A percentile compares a stretch with the other conserved stretches of the same genome.
These are phyloP conservation scores for Metschnikowia hibisci DNA, from an alignment of 805 yeast species.

Conservation along the genomic window DNA sequence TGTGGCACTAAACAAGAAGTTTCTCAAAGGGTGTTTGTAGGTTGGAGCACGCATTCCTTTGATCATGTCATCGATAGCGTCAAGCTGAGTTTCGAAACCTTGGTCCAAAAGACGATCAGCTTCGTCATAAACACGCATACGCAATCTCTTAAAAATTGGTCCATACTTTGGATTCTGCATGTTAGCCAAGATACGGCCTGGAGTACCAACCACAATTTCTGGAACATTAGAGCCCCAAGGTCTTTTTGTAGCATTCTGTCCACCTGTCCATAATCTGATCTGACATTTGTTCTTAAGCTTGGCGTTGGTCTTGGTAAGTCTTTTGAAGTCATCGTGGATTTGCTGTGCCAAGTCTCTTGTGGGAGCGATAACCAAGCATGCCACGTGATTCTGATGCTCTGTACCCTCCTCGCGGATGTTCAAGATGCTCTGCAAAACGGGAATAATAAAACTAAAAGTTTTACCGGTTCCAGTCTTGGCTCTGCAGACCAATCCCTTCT, in stretches of 20 bases:
- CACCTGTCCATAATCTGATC: slow-evolving; percentile 58
- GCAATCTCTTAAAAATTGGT: slow-evolving; percentile 48
- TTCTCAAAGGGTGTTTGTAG: slow-evolving; percentile 42
- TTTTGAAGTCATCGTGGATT: slow-evolving; percentile 60
- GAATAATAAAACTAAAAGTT: slow-evolving; percentile 84
- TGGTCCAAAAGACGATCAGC: slow-evolving; percentile 84
- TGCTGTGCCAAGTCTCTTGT: slow-evolving; percentile 90
- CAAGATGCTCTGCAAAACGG: slow-evolving; percentile 58
- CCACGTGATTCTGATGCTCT: slow-evolving; percentile 29
- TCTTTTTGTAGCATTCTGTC: slow-evolving; percentile 40
- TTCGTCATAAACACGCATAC: slow-evolving; percentile 77
- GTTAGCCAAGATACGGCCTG: slow-evolving; percentile 75
- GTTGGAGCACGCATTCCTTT: slow-evolving; percentile 27
- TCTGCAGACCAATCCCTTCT: slow-evolving; percentile 73
- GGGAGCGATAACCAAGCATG: slow-evolving; percentile 72
- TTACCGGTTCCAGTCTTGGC: slow-evolving; percentile 97
- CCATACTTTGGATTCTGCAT: slow-evolving; percentile 45
- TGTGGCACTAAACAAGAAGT: slow-evolving; percentile 85
- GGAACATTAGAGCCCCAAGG: slow-evolving; percentile 36
- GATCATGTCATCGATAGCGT: slow-evolving; percentile 50
- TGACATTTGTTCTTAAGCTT: slow-evolving; percentile 15
- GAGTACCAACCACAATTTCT: slow-evolving; percentile 78
- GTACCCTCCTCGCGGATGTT: slow-evolving; percentile 21
- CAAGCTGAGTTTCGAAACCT: slow-evolving; percentile 70
- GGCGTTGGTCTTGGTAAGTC: slow-evolving; percentile 30